Evolutionary conservation across 345 rosid species (phyloP).

Genomic region (Leavenworthia alabamica): DNA sequence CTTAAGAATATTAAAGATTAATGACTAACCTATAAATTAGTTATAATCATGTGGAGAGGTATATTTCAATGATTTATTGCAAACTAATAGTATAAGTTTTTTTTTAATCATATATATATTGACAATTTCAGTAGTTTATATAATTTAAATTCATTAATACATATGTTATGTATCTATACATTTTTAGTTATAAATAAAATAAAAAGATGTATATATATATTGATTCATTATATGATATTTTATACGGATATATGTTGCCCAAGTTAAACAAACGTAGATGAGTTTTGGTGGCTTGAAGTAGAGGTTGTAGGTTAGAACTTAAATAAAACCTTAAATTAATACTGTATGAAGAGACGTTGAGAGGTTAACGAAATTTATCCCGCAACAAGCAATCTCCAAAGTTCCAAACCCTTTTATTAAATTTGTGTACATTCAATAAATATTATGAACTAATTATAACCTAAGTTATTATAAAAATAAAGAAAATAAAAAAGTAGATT

Average conservation of each 20-base stretch:
- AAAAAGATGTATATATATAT: not conserved
- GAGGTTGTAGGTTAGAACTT: slow-evolving; percentile 54
- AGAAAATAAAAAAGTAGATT: slow-evolving; percentile 21
- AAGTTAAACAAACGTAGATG: slow-evolving; percentile 28
- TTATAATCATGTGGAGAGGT: not conserved
- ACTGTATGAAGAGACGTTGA: slow-evolving; percentile 45
- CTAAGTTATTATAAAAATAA: not conserved
- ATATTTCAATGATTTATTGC: not conserved
- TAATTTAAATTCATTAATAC: not conserved
- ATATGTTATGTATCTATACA: not conserved
- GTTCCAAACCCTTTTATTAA: not conserved
- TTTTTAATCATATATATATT: not conserved
- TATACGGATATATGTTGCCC: slow-evolving; percentile 5
- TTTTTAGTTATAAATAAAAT: too few relatives aligned
- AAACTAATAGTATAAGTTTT: not conserved
- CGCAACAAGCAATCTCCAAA: slow-evolving; percentile 59
- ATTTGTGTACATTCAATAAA: not conserved
- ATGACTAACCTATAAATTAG: not conserved
- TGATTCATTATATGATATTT: not conserved
- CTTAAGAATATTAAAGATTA: not conserved
- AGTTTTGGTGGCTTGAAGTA: slow-evolving; percentile 37
- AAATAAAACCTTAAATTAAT: slow-evolving; percentile 39
- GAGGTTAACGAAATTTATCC: slow-evolving; percentile 57
- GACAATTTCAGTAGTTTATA: not conserved
- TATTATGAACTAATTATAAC: not conserved